Conservation (phyloP, 1,284 basidiomycete species). For the Hemileia vastatrix region DNA sequence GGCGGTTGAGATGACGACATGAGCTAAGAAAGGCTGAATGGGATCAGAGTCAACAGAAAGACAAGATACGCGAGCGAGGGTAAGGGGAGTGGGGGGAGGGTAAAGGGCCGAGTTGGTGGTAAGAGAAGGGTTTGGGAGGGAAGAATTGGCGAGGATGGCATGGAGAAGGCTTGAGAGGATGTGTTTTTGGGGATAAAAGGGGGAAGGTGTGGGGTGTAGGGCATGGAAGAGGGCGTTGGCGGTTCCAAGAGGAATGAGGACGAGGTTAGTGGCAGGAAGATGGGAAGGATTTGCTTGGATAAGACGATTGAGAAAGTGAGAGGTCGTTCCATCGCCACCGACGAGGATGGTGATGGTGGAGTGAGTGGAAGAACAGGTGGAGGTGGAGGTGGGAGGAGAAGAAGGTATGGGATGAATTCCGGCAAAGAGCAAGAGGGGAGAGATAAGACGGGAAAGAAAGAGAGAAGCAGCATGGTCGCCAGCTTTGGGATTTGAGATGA, state of each 20-base stretch:
- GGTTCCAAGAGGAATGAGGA: conserved; percentile 66
- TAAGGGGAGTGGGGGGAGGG: conserved; percentile 49
- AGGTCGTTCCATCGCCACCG: conserved; percentile 81
- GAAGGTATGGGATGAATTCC: too few relatives aligned
- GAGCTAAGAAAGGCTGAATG: conserved; percentile 31
- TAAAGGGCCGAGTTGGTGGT: neutral
- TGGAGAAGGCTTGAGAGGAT: conserved; percentile 44
- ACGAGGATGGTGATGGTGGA: too few relatives aligned
- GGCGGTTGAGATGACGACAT: conserved; percentile 51
- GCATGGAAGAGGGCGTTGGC: conserved; percentile 76
- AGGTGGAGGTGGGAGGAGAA: too few relatives aligned
- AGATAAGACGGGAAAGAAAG: too few relatives aligned
- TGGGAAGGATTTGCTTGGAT: neutral
- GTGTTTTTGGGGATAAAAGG: conserved; percentile 47
- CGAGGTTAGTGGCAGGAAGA: conserved; percentile 31
- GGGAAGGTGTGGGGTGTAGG: conserved; percentile 50
- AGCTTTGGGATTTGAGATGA: too few relatives aligned
- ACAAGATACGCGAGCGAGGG: conserved; percentile 57
- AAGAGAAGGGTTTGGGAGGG: too few relatives aligned
- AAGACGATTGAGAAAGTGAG: conserved; percentile 62
- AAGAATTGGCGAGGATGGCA: conserved; percentile 50
- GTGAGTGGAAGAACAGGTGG: too few relatives aligned
- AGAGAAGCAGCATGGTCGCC: too few relatives aligned
- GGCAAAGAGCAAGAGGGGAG: too few relatives aligned
- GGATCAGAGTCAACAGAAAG: neutral